phyloP scores from a whole-genome alignment of 345 rosid genomes.

The Citrus mangshanensis region DNA sequence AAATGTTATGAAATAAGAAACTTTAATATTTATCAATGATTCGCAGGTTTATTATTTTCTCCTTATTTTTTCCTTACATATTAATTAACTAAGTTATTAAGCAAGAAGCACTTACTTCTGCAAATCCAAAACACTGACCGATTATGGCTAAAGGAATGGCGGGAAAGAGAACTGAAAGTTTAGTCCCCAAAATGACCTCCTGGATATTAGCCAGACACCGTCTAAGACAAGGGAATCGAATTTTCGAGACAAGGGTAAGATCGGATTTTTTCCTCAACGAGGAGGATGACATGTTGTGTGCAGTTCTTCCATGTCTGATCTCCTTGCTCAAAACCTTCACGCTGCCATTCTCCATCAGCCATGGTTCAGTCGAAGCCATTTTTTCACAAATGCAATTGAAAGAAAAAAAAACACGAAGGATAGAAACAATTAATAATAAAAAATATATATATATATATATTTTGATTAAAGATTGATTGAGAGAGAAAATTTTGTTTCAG shows the following conservation, averaged over 20 bases:
- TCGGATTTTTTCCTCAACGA: slow-evolving; percentile 82
- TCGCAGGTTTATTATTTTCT: too few species aligned
- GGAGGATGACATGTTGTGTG: slow-evolving; percentile 82
- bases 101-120: slow-evolving; percentile 41
- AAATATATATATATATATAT: neutral
- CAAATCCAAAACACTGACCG: slow-evolving; percentile 52
- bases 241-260: slow-evolving; percentile 48
- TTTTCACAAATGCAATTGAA: neutral
- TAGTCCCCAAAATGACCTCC: slow-evolving; percentile 84
- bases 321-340: slow-evolving; percentile 55
- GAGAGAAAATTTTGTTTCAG: too few species aligned
- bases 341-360: slow-evolving; percentile 53
- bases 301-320: slow-evolving; percentile 64
- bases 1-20: neutral
- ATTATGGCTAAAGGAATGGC: slow-evolving; percentile 75
- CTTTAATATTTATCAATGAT: too few species aligned
- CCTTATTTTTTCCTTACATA: too few species aligned
- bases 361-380: slow-evolving; percentile 46
- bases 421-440: too few species aligned
- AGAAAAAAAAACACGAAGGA: too few species aligned
- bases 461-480: too few species aligned
- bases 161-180: slow-evolving; percentile 67
- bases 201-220: slow-evolving; percentile 59
- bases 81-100: neutral
- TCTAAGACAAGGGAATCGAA: slow-evolving; percentile 47